phyloP scores from a whole-genome alignment of 257 asterid genomes.

The Nyctanthes arbortristis region DNA sequence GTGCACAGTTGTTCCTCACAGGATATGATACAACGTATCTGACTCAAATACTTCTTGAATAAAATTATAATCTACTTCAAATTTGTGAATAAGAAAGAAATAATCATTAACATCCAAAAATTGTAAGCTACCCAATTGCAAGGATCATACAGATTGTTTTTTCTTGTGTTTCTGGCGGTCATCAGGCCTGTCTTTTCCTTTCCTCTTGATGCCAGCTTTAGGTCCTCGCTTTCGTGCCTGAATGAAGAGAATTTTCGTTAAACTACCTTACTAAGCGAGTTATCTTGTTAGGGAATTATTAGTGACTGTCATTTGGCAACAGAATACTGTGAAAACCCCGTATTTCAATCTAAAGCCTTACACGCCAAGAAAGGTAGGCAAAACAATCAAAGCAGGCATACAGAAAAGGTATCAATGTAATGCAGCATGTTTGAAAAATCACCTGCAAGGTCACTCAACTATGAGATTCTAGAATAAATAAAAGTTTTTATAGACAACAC shows the following conservation, averaged over 20 bases:
- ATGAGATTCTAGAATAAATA: no score
- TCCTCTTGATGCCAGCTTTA: conserved; percentile 67
- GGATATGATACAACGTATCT: neutral
- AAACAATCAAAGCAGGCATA: neutral
- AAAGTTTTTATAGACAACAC: no score
- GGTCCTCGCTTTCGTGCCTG: conserved; percentile 57
- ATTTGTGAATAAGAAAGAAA: neutral
- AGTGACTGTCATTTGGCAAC: neutral
- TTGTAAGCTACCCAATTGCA: neutral
- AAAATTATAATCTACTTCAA: neutral
- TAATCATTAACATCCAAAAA: neutral
- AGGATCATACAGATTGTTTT: conserved; percentile 20
- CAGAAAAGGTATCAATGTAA: neutral
- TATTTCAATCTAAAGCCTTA: neutral
- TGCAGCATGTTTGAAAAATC: neutral
- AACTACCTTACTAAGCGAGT: neutral
- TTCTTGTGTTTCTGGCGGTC: conserved; percentile 35
- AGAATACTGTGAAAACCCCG: neutral
- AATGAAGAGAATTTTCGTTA: conserved; percentile 16
- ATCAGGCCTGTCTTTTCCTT: conserved; percentile 44
- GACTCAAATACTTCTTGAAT: neutral
- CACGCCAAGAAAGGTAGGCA: neutral
- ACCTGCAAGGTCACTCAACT: neutral
- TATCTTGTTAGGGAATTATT: neutral
- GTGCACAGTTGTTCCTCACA: no score